Percentiles rank a stretch among this genome's conserved stretches.
These are phyloP conservation scores for Populus ilicifolia DNA, from an alignment of 345 rosid species.

Conservation along the genomic window DNA sequence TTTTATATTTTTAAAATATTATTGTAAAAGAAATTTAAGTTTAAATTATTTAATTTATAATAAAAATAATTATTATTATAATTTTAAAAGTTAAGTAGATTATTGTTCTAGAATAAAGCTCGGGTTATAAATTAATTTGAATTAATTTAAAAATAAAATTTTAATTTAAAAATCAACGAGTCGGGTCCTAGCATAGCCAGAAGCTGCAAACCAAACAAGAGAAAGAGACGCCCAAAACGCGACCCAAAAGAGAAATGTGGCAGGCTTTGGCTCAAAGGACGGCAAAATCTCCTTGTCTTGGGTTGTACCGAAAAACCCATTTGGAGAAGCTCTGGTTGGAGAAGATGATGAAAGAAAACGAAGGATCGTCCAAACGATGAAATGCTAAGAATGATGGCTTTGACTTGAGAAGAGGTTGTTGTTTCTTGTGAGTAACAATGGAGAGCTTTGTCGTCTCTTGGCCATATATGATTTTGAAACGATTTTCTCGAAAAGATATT, in stretches of 20 bases:
- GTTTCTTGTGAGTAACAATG: neutral
- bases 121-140: too few relatives aligned
- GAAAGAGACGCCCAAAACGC: slow-evolving; percentile 71
- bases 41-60: too few relatives aligned
- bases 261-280: slow-evolving; percentile 39
- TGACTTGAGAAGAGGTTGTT: slow-evolving; percentile 13
- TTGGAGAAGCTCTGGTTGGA: slow-evolving; percentile 21
- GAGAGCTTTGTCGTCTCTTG: slow-evolving; percentile 12
- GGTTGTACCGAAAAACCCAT: slow-evolving; percentile 29
- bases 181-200: slow-evolving; percentile 48
- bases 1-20: too few relatives aligned
- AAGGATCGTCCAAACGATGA: slow-evolving; percentile 10
- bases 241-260: slow-evolving; percentile 52
- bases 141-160: too few relatives aligned
- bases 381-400: slow-evolving; percentile 10
- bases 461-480: slow-evolving; percentile 27
- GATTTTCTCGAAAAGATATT: slow-evolving; percentile 30
- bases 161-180: too few relatives aligned
- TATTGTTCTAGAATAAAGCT: accelerated
- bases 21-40: too few relatives aligned
- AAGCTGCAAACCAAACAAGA: slow-evolving; percentile 70
- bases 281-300: slow-evolving; percentile 34
- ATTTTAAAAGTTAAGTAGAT: too few relatives aligned
- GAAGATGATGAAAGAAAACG: slow-evolving; percentile 12
- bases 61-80: too few relatives aligned